These are phyloP conservation scores for Metarhizium anisopliae DNA, from an alignment of 2,329 filamentous ascomycete genomes.

Conservation along the genomic window DNA sequence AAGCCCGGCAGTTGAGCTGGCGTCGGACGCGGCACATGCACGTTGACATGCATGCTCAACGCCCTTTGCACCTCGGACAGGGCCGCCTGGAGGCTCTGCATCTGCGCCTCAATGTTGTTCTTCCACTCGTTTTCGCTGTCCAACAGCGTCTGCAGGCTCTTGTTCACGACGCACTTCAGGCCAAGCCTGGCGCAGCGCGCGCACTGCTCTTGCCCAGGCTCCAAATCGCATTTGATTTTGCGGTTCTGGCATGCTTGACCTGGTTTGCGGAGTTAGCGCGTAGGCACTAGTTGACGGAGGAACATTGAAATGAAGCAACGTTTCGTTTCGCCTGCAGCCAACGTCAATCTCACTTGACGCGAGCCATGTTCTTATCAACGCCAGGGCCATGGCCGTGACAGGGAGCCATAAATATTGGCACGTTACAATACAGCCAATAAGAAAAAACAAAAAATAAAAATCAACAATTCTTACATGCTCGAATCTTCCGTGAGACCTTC, in stretches of 20 bases:
- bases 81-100: slow-evolving; percentile 16
- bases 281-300: background rate
- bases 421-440: background rate
- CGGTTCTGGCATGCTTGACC: slow-evolving; percentile 39
- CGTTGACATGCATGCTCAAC: slow-evolving; percentile 7
- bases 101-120: slow-evolving; percentile 18
- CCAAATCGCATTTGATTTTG: slow-evolving; percentile 46
- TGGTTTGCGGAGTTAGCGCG: slow-evolving; percentile 6
- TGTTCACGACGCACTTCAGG: slow-evolving; percentile 43
- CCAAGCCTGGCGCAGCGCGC: slow-evolving; percentile 39
- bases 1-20: background rate
- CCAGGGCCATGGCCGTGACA: no score
- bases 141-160: slow-evolving; percentile 45
- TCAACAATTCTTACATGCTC: slow-evolving; percentile 17
- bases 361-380: background rate
- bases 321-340: background rate
- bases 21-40: background rate
- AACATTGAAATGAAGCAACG: background rate
- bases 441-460: background rate
- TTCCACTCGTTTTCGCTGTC: slow-evolving; percentile 42
- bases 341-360: background rate
- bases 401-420: background rate
- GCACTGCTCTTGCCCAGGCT: slow-evolving; percentile 33
- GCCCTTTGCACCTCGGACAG: slow-evolving; percentile 17
- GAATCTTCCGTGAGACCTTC: slow-evolving; percentile 23